Base-by-base conservation (phyloP, 805 yeast species). In the Pachysolen tannophilus region DNA sequence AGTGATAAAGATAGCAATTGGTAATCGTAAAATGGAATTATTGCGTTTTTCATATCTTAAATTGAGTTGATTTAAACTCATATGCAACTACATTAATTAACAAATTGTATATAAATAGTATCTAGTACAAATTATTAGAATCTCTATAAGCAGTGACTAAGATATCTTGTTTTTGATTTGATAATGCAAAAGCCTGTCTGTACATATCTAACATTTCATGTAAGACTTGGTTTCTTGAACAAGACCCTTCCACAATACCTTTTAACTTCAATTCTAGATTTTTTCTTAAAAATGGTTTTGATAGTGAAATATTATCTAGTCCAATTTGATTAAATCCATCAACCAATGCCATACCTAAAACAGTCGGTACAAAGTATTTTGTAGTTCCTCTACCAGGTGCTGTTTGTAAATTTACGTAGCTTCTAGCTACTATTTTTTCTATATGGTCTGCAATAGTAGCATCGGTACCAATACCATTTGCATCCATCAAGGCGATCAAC, bases 361-460 rank as follows among this genome's bases (percentile, higher is more conserved):
- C 70, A 0, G 95, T 78, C 0, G 99, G 98, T 5, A 81, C 61
- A 10, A 92, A 56, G 33, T 65, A 62, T 29, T 58, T 59, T 5
- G 44, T 43, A 40, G 58, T 63, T 8, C 66, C 62, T 30, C 64
- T 28, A 5, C 59, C 50, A 11, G 26, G 13, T 29, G 55, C 60
- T 35, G 53, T 58, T 13, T 44, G 45, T 43, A 69, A 76, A 13
- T 56, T 58, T 4, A 84, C 72, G 48, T 88, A 94, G 14, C 76
- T 75, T 35, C 98, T 60, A 8, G 56, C 55, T 20, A 71, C 59
- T 28, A 92, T 77, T 50, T 83, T 88, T 39, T 82, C 87, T 26
- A 92, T 92, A 56, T 92, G 99, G 28, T 92, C 98, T 0, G 97
- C 98, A 57, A 92, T 94, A 0, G 99, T 92, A 1, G 99, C 99